Base-by-base conservation (phyloP, 2,329 filamentous ascomycete species). In the Pseudogymnoascus sp. region DNA sequence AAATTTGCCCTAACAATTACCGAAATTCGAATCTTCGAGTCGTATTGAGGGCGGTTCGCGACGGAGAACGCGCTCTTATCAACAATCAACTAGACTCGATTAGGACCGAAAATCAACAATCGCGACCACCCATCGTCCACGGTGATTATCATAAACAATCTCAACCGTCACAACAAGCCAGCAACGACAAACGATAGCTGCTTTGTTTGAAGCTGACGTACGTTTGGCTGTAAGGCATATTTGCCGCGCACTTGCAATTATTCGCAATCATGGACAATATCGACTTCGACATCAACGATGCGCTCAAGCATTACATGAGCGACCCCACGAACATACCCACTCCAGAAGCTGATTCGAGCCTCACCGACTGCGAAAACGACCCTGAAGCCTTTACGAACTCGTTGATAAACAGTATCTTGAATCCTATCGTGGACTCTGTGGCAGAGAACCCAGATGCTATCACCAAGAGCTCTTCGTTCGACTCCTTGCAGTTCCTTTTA, bases 241-340 rank as follows among this genome's bases (percentile, higher is more conserved):
- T 42, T 42, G 59, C 59, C 59, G 19, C 59, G 14, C 47, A 42
- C 59, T 40, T 61, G 13, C 4, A 26, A 68, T 64, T 35, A 35
- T 37, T 67, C 69, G 68, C 72, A 71, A 76, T 67, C 74, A 88
- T 88, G 86, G 88, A 81, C 72, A 89, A 89, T 79, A 84, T 92
- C 74, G 84, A 88, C 72, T 99, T 99, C 79, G 91, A 97, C 76
- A 91, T 99, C 77, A 96, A 97, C 76, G 89, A 96, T 80, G 91
- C 92, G 68, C 88, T 97, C 76, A 97, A 96, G 81, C 85, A 91
- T 75, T 99, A 97, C 78, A 90, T 97, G 84, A 96, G 91, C 77
- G 93, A 97, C 75, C 93, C 95, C 7, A 81, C 86, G 53, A 84
- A 86, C 40, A 89, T 97, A 63, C 81, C 89, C 6, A 97, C 93